These are phyloP conservation scores for Penicillium diatomitis DNA, from an alignment of 495 filamentous ascomycete species.

Conservation along the genomic window DNA sequence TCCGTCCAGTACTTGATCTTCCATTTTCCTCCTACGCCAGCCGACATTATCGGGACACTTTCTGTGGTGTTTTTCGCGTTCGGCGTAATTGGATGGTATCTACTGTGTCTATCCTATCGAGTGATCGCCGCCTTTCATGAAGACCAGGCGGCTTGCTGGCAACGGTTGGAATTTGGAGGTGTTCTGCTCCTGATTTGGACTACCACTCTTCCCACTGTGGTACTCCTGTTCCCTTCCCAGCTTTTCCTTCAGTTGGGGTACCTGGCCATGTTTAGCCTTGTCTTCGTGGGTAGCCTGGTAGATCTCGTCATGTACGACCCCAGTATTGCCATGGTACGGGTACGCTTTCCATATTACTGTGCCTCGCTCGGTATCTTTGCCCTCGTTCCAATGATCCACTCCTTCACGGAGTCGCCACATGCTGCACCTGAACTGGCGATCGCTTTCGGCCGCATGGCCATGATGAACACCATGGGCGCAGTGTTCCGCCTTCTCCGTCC, in stretches of 20 bases:
- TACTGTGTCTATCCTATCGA: constrained; percentile 2
- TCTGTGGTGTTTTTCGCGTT: constrained; percentile 1
- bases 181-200: constrained; percentile 1
- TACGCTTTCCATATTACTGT: constrained; percentile 7
- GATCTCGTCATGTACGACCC: background rate
- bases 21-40: constrained; percentile 3
- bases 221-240: constrained; percentile 1
- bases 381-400: constrained; percentile 3
- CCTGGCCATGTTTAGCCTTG: background rate
- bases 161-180: constrained; percentile 1
- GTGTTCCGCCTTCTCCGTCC: background rate
- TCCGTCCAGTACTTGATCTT: constrained; percentile 3
- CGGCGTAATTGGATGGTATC: constrained; percentile 1
- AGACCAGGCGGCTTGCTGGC: background rate
- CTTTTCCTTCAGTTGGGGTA: constrained; percentile 2
- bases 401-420: background rate
- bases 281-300: constrained; percentile 1
- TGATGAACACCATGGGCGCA: background rate
- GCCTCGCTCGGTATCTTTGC: constrained; percentile 1
- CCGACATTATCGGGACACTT: background rate
- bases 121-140: background rate
- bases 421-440: background rate
- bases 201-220: constrained; percentile 1
- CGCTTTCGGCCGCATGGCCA: background rate
- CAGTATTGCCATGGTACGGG: background rate